Base-by-base conservation (phyloP, 768 basidiomycete species). In the Boletus vinaceobasis region DNA sequence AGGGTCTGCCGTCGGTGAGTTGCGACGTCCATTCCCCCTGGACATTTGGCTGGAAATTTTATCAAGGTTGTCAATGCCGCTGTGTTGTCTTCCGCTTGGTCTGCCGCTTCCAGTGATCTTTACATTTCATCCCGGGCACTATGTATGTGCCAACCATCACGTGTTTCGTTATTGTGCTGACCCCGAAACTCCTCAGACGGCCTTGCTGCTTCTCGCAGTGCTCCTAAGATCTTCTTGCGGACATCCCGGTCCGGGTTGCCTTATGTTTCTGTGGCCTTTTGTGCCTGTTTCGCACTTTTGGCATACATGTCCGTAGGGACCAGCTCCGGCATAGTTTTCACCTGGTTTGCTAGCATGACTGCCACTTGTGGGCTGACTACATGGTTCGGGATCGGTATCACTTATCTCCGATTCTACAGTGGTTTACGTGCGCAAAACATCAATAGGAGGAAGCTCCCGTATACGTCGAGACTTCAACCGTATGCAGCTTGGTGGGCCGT, bases 371-470 rank as follows among this genome's bases (percentile, higher is more conserved):
- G 77, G 14, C 57, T 78, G 42, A 63, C 71, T 31, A 73, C 74
- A 7, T 78, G 76, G 74, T 70, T 75, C 48, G 73, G 74, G 9
- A 75, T 77, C 50, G 57, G 64, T 5, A 55, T 79, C 36, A 76
- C 73, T 9, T 80, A 79, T 65, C 58, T 80, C 37, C 74, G 75
- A 29, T 79, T 79, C 66, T 69, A 70, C 54, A 65, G 71, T 11
- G 84, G 80, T 32, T 56, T 78, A 61, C 71, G 71, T 36, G 67
- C 62, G 1, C 82, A 84, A 59, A 80, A 79, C 0, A 69, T 82
- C 46, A 72, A 75, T 59, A 76, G 79, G 40, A 53, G 45, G 14
- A 72, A 65, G 0, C 74, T 84, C 17, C 80, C 83, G 0, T 83
- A 75, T 67, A 40, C 49, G 6, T 69, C 76, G 4, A 58, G 56